Conservation (phyloP, 2,329 filamentous ascomycete genomes). For the Xylariaceae sp. region DNA sequence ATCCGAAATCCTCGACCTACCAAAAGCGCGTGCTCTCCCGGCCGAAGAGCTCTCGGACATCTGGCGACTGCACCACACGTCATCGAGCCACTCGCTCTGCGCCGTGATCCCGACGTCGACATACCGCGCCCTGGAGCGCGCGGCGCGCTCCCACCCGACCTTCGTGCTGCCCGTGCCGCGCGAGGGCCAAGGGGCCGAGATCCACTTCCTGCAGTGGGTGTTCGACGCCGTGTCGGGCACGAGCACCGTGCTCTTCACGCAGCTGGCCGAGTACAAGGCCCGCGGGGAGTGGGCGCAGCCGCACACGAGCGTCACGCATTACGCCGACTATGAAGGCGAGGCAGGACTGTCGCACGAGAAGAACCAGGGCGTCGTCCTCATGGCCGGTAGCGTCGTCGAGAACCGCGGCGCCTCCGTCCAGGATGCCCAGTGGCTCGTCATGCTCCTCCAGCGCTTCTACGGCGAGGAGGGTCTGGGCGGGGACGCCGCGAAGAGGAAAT, state of each 20-base stretch:
- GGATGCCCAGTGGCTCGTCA: constrained; percentile 87
- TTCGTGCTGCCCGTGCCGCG: constrained; percentile 90
- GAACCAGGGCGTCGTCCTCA: constrained; percentile 79
- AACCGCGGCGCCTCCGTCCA: constrained; percentile 77
- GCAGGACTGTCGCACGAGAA: constrained; percentile 56
- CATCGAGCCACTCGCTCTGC: constrained; percentile 77
- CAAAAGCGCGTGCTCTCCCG: constrained; percentile 76
- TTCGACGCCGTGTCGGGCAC: constrained; percentile 74
- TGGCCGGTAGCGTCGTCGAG: constrained; percentile 82
- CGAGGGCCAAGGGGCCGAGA: constrained; percentile 75
- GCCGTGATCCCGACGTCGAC: constrained; percentile 77
- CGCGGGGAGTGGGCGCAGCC: constrained; percentile 88
- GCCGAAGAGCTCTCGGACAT: constrained; percentile 83
- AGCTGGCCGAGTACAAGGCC: constrained; percentile 90
- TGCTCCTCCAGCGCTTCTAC: constrained; percentile 96
- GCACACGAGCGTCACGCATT: constrained; percentile 93
- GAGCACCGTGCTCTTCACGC: constrained; percentile 87
- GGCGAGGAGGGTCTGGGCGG: constrained; percentile 63
- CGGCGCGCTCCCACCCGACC: constrained; percentile 78
- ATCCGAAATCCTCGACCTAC: constrained; percentile 72
- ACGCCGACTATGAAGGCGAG: constrained; percentile 64
- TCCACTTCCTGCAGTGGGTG: constrained; percentile 96
- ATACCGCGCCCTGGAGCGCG: constrained; percentile 74
- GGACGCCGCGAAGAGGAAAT: constrained; percentile 65
- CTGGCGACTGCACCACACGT: constrained; percentile 88